Conservation (phyloP, 139 green algal genomes). For the Tetradesmus lagerheimii region DNA sequence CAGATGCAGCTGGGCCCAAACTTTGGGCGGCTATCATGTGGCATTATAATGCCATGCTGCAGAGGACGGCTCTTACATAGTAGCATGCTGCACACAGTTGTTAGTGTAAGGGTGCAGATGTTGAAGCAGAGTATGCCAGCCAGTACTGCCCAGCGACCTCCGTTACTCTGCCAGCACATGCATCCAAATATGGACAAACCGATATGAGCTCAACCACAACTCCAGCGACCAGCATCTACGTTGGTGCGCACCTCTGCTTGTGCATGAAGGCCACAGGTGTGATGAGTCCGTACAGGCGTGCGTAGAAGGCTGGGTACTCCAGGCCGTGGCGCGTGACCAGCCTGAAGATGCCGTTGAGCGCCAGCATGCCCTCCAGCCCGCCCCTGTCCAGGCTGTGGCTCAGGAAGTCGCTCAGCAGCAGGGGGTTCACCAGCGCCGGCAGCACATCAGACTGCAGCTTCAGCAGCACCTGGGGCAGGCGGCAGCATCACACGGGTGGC, state of each 20-base stretch:
- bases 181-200: too few species aligned
- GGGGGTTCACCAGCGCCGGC: conserved; percentile 79
- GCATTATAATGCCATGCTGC: too few species aligned
- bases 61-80: neutral
- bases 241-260: conserved; percentile 24
- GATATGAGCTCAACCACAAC: neutral
- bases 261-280: conserved; percentile 56
- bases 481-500: neutral
- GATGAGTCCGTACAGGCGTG: conserved; percentile 84
- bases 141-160: too few species aligned
- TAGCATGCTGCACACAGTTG: neutral
- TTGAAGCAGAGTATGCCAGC: neutral
- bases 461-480: conserved; percentile 62
- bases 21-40: too few species aligned
- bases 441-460: conserved; percentile 81
- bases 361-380: conserved; percentile 91
- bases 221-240: neutral
- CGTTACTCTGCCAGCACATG: neutral
- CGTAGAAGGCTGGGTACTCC: conserved; percentile 94
- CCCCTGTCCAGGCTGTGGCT: conserved; percentile 51
- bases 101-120: neutral
- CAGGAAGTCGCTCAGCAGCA: conserved; percentile 90
- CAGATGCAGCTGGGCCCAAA: neutral
- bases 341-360: conserved; percentile 93
- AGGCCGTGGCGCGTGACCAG: conserved; percentile 93